Base-by-base conservation (phyloP, 2,329 filamentous ascomycete species). In the Pseudonectria foliicola region DNA sequence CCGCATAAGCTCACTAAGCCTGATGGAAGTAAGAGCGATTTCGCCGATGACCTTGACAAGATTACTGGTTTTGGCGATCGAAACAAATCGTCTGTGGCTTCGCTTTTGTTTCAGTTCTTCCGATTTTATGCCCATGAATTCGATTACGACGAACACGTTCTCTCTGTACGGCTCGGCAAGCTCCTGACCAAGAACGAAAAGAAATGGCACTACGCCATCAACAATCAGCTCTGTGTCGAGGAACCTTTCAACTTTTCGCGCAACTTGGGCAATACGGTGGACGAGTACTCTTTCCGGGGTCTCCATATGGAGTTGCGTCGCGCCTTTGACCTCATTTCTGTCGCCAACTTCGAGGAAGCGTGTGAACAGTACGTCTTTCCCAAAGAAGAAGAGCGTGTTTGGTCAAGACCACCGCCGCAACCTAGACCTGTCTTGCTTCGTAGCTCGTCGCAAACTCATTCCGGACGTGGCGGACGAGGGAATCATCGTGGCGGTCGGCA, bases 71-170 rank as follows among this genome's bases (percentile, higher is more conserved):
- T 81, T 59, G 88, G 92, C 2, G 66, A 70, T 27, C 75, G 76
- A 47, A 98, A 96, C 57, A 84, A 82, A 52, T 85, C 93, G 42
- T 81, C 82, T 1, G 59, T 92, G 18, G 90, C 89, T 4, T 77
- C 88, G 42, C 71, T 98, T n/a, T 67, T 98, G 2, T 98, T 96
- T 51, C 77, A 89, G 27, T 98, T 98, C 62, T 98, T 96, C 62
- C 81, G 87, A 29, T 88, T 90, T 52, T 98, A 95, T 54, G 90
- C 85, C 2, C 82, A 95, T 60, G 89, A 95, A 58, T 79, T 96
- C 42, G 82, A 96, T 55, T 96, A 92, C 54, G 83, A 89, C 48
- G 85, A 82, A 42, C 70, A 78, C 43, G 88, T 86, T 8, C 69
- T 96, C 26, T 96, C 92, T 1, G 82, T 98, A 32, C 80, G 89